Evolutionary conservation across 768 basidiomycete genomes (phyloP).

Genomic region (Brasilioporus rufonigricans): DNA sequence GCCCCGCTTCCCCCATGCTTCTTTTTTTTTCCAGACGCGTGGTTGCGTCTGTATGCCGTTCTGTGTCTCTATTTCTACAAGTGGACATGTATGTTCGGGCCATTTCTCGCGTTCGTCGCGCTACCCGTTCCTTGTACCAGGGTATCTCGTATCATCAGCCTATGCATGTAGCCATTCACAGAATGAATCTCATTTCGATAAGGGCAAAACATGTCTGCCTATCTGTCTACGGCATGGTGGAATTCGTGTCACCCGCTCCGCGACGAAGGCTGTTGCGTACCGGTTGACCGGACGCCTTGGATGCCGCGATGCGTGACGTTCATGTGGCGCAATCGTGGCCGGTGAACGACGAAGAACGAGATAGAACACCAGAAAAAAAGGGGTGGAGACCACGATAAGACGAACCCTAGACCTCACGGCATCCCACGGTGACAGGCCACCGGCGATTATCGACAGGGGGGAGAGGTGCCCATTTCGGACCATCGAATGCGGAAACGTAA

Average conservation of each 20-base stretch:
- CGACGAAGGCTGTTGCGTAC: no score
- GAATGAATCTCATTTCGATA: not conserved
- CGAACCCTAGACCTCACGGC: not conserved
- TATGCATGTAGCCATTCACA: not conserved
- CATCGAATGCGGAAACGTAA: no score
- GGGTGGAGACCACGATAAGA: not conserved
- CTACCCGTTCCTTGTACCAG: not conserved
- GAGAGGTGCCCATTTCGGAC: no score
- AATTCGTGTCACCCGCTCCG: not conserved
- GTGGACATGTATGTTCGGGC: conserved; percentile 3
- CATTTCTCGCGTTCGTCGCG: not conserved
- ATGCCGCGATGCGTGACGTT: no score
- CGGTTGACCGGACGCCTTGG: not conserved
- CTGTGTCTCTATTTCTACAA: not conserved
- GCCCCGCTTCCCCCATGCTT: not conserved
- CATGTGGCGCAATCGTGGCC: not conserved
- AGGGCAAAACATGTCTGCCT: not conserved
- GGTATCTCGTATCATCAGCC: not conserved
- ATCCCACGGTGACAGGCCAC: no score
- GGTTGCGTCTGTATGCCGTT: not conserved
- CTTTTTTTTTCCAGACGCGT: not conserved
- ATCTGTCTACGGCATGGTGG: not conserved
- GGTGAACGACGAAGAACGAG: not conserved
- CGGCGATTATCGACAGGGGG: no score
- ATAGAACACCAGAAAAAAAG: not conserved